phyloP scores from a whole-genome alignment of 306 rosid species.

The Luffa aegyptiaca region DNA sequence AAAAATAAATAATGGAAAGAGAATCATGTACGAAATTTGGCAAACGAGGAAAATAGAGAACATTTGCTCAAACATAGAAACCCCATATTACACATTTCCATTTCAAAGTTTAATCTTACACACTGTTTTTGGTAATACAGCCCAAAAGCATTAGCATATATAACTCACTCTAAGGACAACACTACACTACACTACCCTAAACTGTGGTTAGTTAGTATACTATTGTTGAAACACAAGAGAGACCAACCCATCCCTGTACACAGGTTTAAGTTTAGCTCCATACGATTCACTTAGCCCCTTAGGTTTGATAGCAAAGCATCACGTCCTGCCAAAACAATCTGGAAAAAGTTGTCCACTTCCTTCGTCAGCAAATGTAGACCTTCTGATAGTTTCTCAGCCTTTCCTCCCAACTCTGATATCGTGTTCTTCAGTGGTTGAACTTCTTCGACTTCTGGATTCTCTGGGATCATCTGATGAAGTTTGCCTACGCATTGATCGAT shows the following conservation, averaged over 20 bases:
- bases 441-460: slow-evolving; percentile 20
- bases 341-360: slow-evolving; percentile 63
- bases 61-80: background rate
- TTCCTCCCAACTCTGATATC: slow-evolving; percentile 30
- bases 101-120: background rate
- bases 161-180: background rate
- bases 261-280: slow-evolving; percentile 10
- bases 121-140: background rate
- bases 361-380: slow-evolving; percentile 62
- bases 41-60: background rate
- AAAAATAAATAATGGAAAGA: background rate
- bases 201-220: background rate
- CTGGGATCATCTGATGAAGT: slow-evolving; percentile 40
- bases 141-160: background rate
- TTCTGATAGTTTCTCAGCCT: slow-evolving; percentile 39
- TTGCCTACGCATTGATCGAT: slow-evolving; percentile 38
- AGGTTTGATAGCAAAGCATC: slow-evolving; percentile 46
- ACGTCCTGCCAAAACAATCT: slow-evolving; percentile 48
- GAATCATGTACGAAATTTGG: background rate
- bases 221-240: background rate
- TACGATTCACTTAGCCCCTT: slow-evolving; percentile 30
- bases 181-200: background rate
- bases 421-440: slow-evolving; percentile 18
- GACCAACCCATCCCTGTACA: background rate
- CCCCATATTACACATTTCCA: background rate